Evolutionary conservation across 331 rosid species (phyloP), one percentile per base, ranked within the genome.

Genomic region (Acacia concinna): DNA sequence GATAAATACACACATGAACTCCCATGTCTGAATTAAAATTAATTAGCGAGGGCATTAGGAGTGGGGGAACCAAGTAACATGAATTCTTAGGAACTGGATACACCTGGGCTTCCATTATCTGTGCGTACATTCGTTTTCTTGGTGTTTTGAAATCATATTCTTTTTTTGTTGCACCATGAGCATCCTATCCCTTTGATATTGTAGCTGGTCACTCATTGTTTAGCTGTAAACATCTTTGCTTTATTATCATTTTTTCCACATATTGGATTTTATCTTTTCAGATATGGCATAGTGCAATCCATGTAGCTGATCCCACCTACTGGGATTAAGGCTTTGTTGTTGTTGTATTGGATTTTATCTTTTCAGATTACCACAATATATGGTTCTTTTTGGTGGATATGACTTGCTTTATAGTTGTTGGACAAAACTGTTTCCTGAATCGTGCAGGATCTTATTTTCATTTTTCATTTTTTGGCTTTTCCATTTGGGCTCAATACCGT

Each of bases 401-500:
- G 23, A 25, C 49, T 40, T 40, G 52, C 32, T 11, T 38, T 38
- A 21, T 68, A 68, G 13, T 23, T 68, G 18, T 23, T 40, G 54
- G 54, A 40, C 66, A 27, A 59, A 27, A 59, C 35, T 59, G 20
- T 67, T 54, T 38, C 5, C 46, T 8, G 12, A 65, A 66, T 66
- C 64, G 28, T 74, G 13, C 41, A 73, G 21, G 73, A 56, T 56
- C 34, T 78, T 6, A 66, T 65, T 43, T 25, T 15, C 56, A 6
- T 78, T 44, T 30, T 21, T 40, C n/a, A n/a, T 21, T 15, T 62
- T 74, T 18, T 64, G 37, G 41, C n/a, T 76, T 73, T 52, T 23
- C 40, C 27, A 10, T 68, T 75, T 79, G 79, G 76, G 7, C 46
- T 80, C 78, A 57, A 35, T 74, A 51, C 46, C 62, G 1, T 21